Percentiles rank a stretch among this genome's conserved stretches.
These are phyloP conservation scores for Hymenoscyphus repandus DNA, from an alignment of 2,329 filamentous ascomycete species.

Conservation along the genomic window DNA sequence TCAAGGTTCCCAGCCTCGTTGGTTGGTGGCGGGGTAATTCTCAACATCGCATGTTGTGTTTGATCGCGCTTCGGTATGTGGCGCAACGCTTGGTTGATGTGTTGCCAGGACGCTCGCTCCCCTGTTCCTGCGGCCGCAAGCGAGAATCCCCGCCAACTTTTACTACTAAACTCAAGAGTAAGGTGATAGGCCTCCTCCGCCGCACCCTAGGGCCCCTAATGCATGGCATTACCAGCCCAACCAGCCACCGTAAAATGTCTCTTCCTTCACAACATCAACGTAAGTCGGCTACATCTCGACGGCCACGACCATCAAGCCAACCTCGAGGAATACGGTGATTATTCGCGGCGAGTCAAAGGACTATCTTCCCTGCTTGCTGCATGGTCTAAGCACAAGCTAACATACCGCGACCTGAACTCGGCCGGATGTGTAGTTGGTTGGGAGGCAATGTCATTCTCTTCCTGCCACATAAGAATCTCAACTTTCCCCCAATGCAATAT, in stretches of 20 bases:
- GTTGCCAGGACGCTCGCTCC: no score
- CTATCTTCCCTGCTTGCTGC: no score
- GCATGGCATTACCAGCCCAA: constrained; percentile 14
- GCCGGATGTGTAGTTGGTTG: neutral
- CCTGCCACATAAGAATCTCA: constrained; percentile 18
- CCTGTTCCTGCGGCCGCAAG: neutral
- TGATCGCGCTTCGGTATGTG: no score
- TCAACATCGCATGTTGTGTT: neutral
- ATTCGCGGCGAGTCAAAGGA: no score
- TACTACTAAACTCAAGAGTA: neutral
- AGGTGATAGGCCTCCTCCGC: no score
- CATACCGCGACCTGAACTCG: neutral
- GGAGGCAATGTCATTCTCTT: neutral
- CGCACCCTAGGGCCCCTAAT: constrained; percentile 1
- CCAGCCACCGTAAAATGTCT: constrained; percentile 7
- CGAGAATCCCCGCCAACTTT: neutral
- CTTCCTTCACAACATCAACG: constrained; percentile 6
- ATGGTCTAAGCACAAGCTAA: no score
- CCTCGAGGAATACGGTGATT: neutral
- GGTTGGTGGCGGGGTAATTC: no score
- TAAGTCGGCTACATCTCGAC: neutral
- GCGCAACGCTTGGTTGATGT: no score
- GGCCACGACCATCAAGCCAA: constrained; percentile 1
- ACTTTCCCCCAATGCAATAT: constrained; percentile 16
- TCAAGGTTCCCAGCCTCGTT: no score